A percentile compares a stretch with the other conserved stretches of the same genome.
These are phyloP conservation scores for Sclerospora graminicola DNA, from an alignment of 352 stramenopile species.

Conservation along the genomic window DNA sequence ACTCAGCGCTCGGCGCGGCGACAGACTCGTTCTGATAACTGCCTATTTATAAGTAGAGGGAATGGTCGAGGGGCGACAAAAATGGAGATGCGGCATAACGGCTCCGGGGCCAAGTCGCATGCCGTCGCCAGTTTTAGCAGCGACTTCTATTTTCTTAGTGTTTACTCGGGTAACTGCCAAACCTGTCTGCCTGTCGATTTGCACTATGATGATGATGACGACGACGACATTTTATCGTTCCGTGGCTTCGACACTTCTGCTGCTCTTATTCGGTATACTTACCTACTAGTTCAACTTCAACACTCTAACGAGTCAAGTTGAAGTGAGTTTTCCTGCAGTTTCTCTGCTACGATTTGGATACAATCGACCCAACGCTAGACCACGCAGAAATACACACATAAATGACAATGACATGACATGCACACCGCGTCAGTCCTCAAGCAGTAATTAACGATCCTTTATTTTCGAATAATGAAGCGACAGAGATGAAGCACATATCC, in stretches of 20 bases:
- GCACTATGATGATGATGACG: background rate
- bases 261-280: too few species aligned
- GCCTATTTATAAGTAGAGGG: constrained; percentile 22
- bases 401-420: constrained; percentile 2
- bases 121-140: background rate
- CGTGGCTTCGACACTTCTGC: too few species aligned
- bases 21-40: constrained; percentile 21
- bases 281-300: too few species aligned
- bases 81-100: constrained; percentile 8
- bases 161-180: background rate
- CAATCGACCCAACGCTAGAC: too few species aligned
- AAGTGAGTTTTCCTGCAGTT: too few species aligned
- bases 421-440: constrained; percentile 18
- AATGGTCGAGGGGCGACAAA: background rate
- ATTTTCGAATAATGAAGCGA: constrained; percentile 74
- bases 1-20: constrained; percentile 1
- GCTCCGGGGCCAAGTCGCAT: background rate
- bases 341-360: too few species aligned
- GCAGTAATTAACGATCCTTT: constrained; percentile 64
- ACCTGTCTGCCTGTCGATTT: background rate
- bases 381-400: too few species aligned
- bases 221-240: background rate
- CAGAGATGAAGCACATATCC: constrained; percentile 18
- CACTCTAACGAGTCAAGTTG: too few species aligned
- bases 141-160: constrained; percentile 6